A percentile compares a stretch with the other conserved stretches of the same genome.
These are phyloP conservation scores for Dothideomycetidae sp. DNA, from an alignment of 2,329 filamentous ascomycete genomes.

Conservation along the genomic window DNA sequence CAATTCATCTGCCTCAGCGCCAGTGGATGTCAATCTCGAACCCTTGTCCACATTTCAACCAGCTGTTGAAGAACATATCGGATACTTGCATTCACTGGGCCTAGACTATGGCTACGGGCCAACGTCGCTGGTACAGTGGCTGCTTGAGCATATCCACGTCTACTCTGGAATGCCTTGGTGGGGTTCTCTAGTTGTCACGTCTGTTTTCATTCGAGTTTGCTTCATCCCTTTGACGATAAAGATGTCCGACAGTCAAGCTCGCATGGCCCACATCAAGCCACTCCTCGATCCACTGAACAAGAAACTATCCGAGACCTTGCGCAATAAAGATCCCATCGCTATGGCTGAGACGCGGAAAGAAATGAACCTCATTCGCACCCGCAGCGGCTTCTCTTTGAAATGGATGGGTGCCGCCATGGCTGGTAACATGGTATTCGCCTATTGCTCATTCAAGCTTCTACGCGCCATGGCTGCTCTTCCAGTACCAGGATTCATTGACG, in stretches of 20 bases:
- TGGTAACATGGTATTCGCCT: conserved; percentile 49
- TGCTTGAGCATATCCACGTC: conserved; percentile 72
- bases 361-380: conserved; percentile 37
- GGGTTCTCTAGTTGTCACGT: conserved; percentile 53
- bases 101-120: conserved; percentile 79
- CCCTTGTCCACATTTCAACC: conserved; percentile 42
- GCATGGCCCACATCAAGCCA: conserved; percentile 47
- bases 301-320: conserved; percentile 35
- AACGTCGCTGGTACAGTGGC: conserved; percentile 57
- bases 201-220: conserved; percentile 47
- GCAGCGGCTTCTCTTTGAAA: conserved; percentile 39
- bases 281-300: conserved; percentile 41
- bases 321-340: conserved; percentile 32
- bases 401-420: conserved; percentile 43
- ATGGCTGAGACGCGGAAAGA: conserved; percentile 35
- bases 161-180: conserved; percentile 68
- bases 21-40: conserved; percentile 20
- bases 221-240: conserved; percentile 53
- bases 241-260: conserved; percentile 48
- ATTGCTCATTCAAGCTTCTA: conserved; percentile 66
- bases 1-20: conserved; percentile 13
- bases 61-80: conserved; percentile 45
- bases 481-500: conserved; percentile 60
- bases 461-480: conserved; percentile 62
- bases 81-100: conserved; percentile 69